These are phyloP conservation scores for Combretum micranthum DNA, from an alignment of 345 rosid species.

Conservation along the genomic window DNA sequence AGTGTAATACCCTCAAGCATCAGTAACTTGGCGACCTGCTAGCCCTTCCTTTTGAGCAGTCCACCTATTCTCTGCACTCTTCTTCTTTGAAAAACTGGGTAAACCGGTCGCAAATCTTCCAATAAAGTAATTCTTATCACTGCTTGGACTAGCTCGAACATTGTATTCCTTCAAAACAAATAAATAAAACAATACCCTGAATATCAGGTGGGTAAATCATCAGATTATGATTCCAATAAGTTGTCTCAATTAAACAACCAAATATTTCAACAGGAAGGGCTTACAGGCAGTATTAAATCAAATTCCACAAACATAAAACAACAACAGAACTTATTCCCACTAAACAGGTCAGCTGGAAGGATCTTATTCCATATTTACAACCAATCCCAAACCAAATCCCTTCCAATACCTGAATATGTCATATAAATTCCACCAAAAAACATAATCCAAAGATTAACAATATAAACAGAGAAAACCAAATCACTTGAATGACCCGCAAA, in stretches of 20 bases:
- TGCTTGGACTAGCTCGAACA: conserved; percentile 55
- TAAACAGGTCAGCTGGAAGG: no score
- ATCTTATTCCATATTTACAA: no score
- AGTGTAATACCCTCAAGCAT: conserved; percentile 55
- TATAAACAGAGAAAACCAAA: no score
- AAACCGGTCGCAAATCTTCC: conserved; percentile 78
- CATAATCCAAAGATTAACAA: no score
- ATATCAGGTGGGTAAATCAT: background rate
- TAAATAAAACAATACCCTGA: background rate
- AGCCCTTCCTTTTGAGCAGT: conserved; percentile 77
- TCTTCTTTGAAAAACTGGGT: conserved; percentile 79
- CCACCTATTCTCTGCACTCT: conserved; percentile 84
- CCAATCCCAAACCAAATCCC: no score
- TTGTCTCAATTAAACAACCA: background rate
- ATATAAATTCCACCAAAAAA: no score
- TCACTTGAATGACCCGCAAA: no score
- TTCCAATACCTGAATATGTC: no score
- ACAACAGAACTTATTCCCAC: no score
- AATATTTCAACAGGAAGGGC: no score
- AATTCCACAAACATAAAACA: no score
- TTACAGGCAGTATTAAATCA: no score
- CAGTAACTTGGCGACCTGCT: conserved; percentile 83
- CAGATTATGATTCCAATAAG: background rate
- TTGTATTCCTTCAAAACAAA: conserved; percentile 53
- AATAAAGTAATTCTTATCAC: conserved; percentile 79